A percentile compares a stretch with the other conserved stretches of the same genome.
These are phyloP conservation scores for Arthrinium phaeospermum DNA, from an alignment of 2,329 filamentous ascomycete genomes.

Conservation along the genomic window DNA sequence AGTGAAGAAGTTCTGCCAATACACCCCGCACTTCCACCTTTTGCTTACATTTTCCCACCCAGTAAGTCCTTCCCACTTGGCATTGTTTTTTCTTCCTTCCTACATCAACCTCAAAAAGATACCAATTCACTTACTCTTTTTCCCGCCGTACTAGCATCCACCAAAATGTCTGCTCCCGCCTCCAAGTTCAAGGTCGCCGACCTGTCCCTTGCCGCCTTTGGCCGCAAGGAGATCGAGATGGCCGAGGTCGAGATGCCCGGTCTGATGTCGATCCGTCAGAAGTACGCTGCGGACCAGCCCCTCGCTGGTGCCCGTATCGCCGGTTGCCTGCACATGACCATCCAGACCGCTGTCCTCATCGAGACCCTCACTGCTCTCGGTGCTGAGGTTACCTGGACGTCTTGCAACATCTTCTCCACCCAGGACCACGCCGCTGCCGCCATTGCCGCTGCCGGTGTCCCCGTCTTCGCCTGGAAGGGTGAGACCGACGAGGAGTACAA, in stretches of 20 bases:
- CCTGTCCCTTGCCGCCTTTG: slow-evolving; percentile 96
- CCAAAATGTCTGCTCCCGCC: slow-evolving; percentile 76
- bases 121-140: slow-evolving; percentile 23
- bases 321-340: slow-evolving; percentile 99
- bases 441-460: slow-evolving; percentile 91
- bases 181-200: slow-evolving; percentile 98
- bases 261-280: slow-evolving; percentile 91
- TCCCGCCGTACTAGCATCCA: slow-evolving; percentile 23
- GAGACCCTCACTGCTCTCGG: slow-evolving; percentile 94
- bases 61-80: slow-evolving; percentile 10
- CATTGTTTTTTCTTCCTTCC: slow-evolving; percentile 16
- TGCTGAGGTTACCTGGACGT: slow-evolving; percentile 98
- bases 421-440: slow-evolving; percentile 98
- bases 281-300: slow-evolving; percentile 93
- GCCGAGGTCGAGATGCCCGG: slow-evolving; percentile 97
- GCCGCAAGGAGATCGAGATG: slow-evolving; percentile 98
- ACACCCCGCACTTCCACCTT: slow-evolving; percentile 26
- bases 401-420: slow-evolving; percentile 99
- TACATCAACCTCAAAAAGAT: neutral
- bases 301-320: slow-evolving; percentile 94
- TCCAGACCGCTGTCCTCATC: slow-evolving; percentile 99
- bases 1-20: slow-evolving; percentile 11
- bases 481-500: slow-evolving; percentile 99
- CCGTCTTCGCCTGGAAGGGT: slow-evolving; percentile 80
- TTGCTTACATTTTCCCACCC: slow-evolving; percentile 24